phyloP scores from a whole-genome alignment of 2,329 filamentous ascomycete species.

The Colletotrichum lupini region DNA sequence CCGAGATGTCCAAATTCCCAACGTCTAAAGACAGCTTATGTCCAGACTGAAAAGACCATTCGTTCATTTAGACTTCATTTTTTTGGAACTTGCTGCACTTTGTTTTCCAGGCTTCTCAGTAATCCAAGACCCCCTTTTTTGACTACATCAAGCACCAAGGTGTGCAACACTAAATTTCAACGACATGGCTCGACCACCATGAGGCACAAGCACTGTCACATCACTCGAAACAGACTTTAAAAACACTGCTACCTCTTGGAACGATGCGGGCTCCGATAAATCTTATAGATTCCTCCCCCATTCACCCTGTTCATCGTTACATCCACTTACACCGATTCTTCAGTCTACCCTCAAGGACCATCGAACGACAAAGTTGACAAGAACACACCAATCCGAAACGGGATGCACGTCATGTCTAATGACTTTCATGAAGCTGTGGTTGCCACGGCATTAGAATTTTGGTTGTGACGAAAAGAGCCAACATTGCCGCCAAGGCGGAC shows the following conservation, averaged over 20 bases:
- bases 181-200: neutral
- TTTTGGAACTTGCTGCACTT: neutral
- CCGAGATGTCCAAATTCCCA: slow-evolving; percentile 27
- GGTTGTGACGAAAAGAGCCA: neutral
- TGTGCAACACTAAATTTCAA: neutral
- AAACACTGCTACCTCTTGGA: neutral
- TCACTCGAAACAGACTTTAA: neutral
- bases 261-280: neutral
- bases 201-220: neutral
- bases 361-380: neutral
- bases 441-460: neutral
- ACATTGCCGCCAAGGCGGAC: neutral
- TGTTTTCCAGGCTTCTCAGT: neutral
- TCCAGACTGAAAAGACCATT: neutral
- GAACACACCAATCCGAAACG: neutral
- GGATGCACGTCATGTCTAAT: neutral
- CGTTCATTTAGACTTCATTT: neutral
- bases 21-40: slow-evolving; percentile 12
- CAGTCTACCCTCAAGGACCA: neutral
- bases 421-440: neutral
- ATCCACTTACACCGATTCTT: neutral
- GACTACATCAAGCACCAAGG: neutral
- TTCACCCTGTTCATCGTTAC: neutral
- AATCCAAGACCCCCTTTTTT: neutral
- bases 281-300: neutral